Conservation (phyloP, 176 grass and related monocot species). For the Musa troglodytarum region DNA sequence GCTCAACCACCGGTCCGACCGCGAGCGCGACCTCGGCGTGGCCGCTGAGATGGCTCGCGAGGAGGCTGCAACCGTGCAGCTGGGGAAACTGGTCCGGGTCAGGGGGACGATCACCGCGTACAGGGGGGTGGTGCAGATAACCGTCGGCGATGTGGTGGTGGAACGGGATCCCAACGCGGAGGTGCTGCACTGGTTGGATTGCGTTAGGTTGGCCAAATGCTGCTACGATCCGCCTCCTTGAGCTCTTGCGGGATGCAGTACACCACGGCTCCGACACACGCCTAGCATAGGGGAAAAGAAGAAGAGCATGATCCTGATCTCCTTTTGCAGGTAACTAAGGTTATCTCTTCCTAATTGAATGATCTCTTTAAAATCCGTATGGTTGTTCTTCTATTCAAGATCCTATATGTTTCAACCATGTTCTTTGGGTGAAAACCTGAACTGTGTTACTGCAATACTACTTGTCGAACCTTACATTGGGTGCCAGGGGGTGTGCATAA, state of each 20-base stretch:
- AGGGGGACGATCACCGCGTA: conserved; percentile 56
- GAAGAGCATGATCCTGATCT: too few species aligned
- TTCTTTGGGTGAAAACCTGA: too few species aligned
- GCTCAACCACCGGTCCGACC: conserved; percentile 35
- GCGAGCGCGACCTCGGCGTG: conserved; percentile 19
- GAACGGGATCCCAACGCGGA: conserved; percentile 80
- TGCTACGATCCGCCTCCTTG: conserved; percentile 34
- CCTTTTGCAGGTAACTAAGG: too few species aligned
- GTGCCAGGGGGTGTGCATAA: too few species aligned
- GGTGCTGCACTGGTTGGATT: conserved; percentile 65
- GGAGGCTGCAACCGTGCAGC: conserved; percentile 30
- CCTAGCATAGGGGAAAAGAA: too few species aligned
- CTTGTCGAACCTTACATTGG: too few species aligned
- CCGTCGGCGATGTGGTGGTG: conserved; percentile 48
- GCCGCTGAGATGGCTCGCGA: conserved; percentile 34
- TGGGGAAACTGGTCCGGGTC: conserved; percentile 56
- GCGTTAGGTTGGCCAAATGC: conserved; percentile 46
- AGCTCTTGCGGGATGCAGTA: not conserved
- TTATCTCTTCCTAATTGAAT: too few species aligned
- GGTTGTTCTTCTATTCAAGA: too few species aligned
- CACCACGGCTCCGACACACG: too few species aligned
- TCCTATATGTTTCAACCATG: too few species aligned
- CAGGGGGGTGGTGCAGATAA: conserved; percentile 49
- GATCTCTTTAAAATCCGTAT: too few species aligned
- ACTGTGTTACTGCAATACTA: too few species aligned